Percentiles rank a stretch among this genome's conserved stretches.
Conservation (phyloP, 768 basidiomycete species). For the Cystoderma amianthinum region DNA sequence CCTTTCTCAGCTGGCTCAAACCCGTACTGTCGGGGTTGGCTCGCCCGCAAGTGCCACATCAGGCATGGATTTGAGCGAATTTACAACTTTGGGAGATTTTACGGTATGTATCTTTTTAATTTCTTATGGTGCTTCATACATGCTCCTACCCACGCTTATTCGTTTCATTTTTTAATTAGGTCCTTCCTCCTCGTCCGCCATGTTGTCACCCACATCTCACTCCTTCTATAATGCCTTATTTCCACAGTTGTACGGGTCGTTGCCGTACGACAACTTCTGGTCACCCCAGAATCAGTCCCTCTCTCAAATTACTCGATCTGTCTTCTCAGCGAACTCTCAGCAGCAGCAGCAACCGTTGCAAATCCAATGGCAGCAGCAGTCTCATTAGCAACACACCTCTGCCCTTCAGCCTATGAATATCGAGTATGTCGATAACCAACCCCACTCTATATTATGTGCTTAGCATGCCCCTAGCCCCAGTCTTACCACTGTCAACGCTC, state of each 20-base stretch:
- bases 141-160: no score
- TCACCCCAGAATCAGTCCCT: constrained; percentile 38
- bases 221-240: constrained; percentile 29
- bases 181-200: constrained; percentile 25
- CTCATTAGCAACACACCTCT: constrained; percentile 19
- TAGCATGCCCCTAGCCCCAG: constrained; percentile 40
- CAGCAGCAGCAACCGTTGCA: constrained; percentile 17
- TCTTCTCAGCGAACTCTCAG: constrained; percentile 13
- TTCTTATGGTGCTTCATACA: no score
- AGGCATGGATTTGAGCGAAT: constrained; percentile 33
- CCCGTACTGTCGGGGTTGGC: constrained; percentile 12
- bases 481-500: constrained; percentile 50
- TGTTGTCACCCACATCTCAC: constrained; percentile 31
- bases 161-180: constrained; percentile 8
- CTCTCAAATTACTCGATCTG: constrained; percentile 71
- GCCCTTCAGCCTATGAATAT: constrained; percentile 48
- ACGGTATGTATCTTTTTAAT: no score
- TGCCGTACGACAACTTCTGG: constrained; percentile 51
- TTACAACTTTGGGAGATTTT: constrained; percentile 31
- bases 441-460: constrained; percentile 5
- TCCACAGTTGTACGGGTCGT: constrained; percentile 44
- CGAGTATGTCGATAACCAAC: constrained; percentile 45
- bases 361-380: constrained; percentile 21
- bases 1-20: constrained; percentile 14
- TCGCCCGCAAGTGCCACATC: constrained; percentile 15